Conservation (phyloP, 352 stramenopile genomes). For the Globisporangium abappressorium region DNA sequence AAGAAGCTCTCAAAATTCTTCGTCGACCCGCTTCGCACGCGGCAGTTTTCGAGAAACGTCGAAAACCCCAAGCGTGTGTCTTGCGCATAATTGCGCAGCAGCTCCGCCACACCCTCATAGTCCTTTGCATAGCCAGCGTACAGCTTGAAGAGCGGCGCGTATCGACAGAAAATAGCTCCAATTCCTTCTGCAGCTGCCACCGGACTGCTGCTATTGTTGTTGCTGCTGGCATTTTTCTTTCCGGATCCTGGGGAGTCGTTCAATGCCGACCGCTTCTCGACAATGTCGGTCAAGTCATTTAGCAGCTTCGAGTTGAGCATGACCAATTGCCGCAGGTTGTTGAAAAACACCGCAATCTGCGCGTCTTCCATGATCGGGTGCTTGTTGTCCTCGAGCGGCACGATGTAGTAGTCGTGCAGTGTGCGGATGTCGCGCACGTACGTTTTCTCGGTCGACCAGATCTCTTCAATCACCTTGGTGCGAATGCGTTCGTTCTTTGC, state of each 20-base stretch:
- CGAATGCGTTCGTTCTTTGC: constrained; percentile 29
- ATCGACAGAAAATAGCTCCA: constrained; percentile 77
- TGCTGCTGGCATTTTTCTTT: background rate
- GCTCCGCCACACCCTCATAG: constrained; percentile 67
- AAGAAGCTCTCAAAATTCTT: constrained; percentile 85
- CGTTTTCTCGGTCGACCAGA: constrained; percentile 72
- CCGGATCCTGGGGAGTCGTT: constrained; percentile 1
- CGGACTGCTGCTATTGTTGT: constrained; percentile 23
- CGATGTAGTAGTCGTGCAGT: constrained; percentile 79
- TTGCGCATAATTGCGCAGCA: constrained; percentile 55
- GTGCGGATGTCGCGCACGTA: constrained; percentile 77
- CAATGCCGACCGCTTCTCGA: constrained; percentile 25
- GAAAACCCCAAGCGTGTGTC: constrained; percentile 51
- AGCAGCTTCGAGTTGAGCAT: constrained; percentile 86
- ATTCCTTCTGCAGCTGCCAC: constrained; percentile 42
- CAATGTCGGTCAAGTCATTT: constrained; percentile 64
- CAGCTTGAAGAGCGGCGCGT: constrained; percentile 78
- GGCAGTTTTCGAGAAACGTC: constrained; percentile 57
- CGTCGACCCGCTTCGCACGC: constrained; percentile 39
- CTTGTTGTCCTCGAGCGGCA: constrained; percentile 69
- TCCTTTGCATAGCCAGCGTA: constrained; percentile 84
- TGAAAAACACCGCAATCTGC: constrained; percentile 87
- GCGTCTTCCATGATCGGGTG: constrained; percentile 82
- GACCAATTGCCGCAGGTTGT: constrained; percentile 74
- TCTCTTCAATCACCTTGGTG: constrained; percentile 68